Evolutionary conservation across 345 rosid species (phyloP).

Genomic region (Angophora floribunda): DNA sequence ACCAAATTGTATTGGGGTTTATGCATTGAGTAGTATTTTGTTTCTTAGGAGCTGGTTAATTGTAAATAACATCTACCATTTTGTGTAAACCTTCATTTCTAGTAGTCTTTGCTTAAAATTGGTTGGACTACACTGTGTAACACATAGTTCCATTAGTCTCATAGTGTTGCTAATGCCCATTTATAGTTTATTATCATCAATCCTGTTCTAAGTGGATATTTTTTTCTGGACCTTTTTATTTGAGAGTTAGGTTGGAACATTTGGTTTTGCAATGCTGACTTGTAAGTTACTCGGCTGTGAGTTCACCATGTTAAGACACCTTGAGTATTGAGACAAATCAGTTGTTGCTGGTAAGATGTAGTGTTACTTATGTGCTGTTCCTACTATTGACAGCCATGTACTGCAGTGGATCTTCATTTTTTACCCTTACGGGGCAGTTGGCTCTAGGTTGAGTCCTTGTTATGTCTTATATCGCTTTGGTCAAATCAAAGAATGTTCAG

Average conservation of each 20-base stretch:
- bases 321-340: neutral
- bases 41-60: neutral
- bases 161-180: neutral
- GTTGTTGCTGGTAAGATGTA: neutral
- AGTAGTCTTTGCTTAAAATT: neutral
- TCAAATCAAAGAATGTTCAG: neutral
- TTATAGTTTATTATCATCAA: neutral
- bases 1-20: neutral
- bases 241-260: neutral
- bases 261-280: neutral
- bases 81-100: neutral
- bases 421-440: neutral
- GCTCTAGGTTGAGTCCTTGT: neutral
- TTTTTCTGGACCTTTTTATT: neutral
- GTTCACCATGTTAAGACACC: neutral
- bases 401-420: neutral
- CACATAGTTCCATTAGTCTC: neutral
- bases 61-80: neutral
- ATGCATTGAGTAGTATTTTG: neutral
- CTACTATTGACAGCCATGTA: neutral
- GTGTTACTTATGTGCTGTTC: neutral
- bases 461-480: neutral
- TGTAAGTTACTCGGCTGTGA: neutral
- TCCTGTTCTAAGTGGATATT: neutral
- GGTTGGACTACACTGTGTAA: neutral